Conservation (phyloP, 2,329 filamentous ascomycete genomes). For the Harringtonia lauricola region DNA sequence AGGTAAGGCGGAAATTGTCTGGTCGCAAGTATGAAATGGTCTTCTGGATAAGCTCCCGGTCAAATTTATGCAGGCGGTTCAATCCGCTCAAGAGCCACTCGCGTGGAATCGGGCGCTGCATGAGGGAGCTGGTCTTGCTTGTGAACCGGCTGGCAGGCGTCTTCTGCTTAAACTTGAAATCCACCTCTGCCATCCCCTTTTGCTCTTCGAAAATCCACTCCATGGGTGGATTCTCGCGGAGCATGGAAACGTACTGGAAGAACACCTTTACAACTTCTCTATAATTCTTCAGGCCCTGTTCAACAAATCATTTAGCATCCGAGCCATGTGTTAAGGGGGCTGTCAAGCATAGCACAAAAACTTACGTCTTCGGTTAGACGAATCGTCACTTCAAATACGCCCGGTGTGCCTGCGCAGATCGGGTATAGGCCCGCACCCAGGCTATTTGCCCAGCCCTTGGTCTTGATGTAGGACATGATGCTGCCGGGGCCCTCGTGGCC, state of each 20-base stretch:
- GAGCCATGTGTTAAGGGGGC: too few species aligned
- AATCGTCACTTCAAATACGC: conserved; percentile 69
- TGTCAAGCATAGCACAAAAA: too few species aligned
- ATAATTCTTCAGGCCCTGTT: conserved; percentile 61
- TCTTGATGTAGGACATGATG: conserved; percentile 81
- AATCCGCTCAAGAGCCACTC: conserved; percentile 81
- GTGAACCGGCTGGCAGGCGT: conserved; percentile 81
- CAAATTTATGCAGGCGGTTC: conserved; percentile 67
- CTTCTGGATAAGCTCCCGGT: conserved; percentile 62
- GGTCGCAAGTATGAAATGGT: conserved; percentile 65
- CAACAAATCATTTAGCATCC: not conserved
- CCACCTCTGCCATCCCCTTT: conserved; percentile 79
- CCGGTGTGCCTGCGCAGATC: conserved; percentile 65
- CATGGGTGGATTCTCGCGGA: conserved; percentile 69
- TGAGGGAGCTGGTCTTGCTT: conserved; percentile 70
- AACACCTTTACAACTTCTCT: conserved; percentile 71
- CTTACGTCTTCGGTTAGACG: conserved; percentile 70
- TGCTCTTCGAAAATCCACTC: conserved; percentile 94
- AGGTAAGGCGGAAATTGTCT: conserved; percentile 78
- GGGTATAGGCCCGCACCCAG: conserved; percentile 67
- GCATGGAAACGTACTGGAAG: conserved; percentile 84
- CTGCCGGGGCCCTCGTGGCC: conserved; percentile 90
- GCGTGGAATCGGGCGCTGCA: conserved; percentile 83
- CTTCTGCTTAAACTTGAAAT: conserved; percentile 94
- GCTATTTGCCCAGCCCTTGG: conserved; percentile 79